Conservation (phyloP, 2,329 filamentous ascomycete species). For the Phialophora chinensis region DNA sequence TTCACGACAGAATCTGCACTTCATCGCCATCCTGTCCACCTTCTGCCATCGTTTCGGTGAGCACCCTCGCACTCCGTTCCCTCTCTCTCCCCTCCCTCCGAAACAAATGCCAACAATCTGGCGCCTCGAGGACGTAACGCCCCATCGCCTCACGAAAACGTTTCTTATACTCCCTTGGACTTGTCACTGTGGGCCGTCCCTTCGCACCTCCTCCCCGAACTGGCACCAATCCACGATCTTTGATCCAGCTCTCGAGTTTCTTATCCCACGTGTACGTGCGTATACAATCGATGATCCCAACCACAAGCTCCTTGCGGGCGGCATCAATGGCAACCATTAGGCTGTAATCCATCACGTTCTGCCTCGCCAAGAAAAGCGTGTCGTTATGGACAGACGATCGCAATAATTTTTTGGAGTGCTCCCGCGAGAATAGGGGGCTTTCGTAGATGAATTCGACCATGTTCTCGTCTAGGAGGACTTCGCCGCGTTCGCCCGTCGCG, state of each 20-base stretch:
- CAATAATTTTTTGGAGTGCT: conserved; percentile 93
- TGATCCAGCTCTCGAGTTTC: conserved; percentile 99
- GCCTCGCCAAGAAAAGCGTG: conserved; percentile 88
- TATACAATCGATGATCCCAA: conserved; percentile 98
- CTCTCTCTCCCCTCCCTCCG: conserved; percentile 31
- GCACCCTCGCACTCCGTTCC: conserved; percentile 22
- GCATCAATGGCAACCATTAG: conserved; percentile 99
- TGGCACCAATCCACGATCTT: conserved; percentile 76
- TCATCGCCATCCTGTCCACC: conserved; percentile 29
- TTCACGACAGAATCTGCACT: conserved; percentile 27
- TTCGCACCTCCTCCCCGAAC: conserved; percentile 66
- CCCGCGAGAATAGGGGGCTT: conserved; percentile 89
- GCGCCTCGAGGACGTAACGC: conserved; percentile 68
- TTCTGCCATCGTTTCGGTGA: conserved; percentile 12
- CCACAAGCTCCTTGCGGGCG: conserved; percentile 83
- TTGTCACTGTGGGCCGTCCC: conserved; percentile 90
- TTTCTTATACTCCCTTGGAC: conserved; percentile 95
- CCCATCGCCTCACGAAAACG: conserved; percentile 97
- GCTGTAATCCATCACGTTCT: conserved; percentile 99
- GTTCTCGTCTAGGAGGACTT: conserved; percentile 96
- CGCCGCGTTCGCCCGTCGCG: conserved; percentile 91
- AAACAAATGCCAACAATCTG: conserved; percentile 58
- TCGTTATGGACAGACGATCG: conserved; percentile 96
- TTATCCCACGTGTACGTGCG: conserved; percentile 99
- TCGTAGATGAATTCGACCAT: conserved; percentile 99